Conservation (phyloP, 2,329 filamentous ascomycete genomes). For the Penicillium sp. region DNA sequence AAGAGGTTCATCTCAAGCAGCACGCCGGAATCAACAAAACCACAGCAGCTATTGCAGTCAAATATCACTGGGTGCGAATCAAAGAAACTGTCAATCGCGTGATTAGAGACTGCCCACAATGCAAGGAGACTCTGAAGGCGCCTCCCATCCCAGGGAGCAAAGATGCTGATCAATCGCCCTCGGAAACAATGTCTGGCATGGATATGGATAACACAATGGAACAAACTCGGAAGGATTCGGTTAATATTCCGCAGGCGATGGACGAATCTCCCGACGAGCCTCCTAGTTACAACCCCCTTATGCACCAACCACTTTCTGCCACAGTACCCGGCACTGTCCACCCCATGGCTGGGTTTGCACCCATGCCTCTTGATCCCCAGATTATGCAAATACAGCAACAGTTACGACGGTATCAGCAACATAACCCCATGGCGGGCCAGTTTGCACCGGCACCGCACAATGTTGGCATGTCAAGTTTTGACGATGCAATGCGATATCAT, state of each 20-base stretch:
- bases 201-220: slow-evolving; percentile 17
- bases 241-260: slow-evolving; percentile 21
- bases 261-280: slow-evolving; percentile 26
- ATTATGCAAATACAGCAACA: slow-evolving; percentile 56
- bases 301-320: slow-evolving; percentile 28
- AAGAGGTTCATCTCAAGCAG: slow-evolving; percentile 68
- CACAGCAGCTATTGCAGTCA: slow-evolving; percentile 87
- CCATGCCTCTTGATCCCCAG: slow-evolving; percentile 61
- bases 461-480: slow-evolving; percentile 37
- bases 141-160: slow-evolving; percentile 37
- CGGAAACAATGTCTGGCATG: slow-evolving; percentile 17
- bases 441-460: slow-evolving; percentile 35
- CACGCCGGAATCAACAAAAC: slow-evolving; percentile 99
- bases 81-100: slow-evolving; percentile 96
- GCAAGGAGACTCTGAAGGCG: slow-evolving; percentile 73
- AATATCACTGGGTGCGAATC: slow-evolving; percentile 96
- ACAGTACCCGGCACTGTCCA: slow-evolving; percentile 39
- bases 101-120: slow-evolving; percentile 86
- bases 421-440: slow-evolving; percentile 36
- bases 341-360: slow-evolving; percentile 44
- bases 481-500: slow-evolving; percentile 41
- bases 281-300: slow-evolving; percentile 35
- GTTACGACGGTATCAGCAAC: slow-evolving; percentile 42
- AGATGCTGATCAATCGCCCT: slow-evolving; percentile 26
- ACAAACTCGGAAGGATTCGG: slow-evolving; percentile 12